Evolutionary conservation across 2,329 filamentous ascomycete genomes (phyloP).

Genomic region (Zasmidium citrigriseum): DNA sequence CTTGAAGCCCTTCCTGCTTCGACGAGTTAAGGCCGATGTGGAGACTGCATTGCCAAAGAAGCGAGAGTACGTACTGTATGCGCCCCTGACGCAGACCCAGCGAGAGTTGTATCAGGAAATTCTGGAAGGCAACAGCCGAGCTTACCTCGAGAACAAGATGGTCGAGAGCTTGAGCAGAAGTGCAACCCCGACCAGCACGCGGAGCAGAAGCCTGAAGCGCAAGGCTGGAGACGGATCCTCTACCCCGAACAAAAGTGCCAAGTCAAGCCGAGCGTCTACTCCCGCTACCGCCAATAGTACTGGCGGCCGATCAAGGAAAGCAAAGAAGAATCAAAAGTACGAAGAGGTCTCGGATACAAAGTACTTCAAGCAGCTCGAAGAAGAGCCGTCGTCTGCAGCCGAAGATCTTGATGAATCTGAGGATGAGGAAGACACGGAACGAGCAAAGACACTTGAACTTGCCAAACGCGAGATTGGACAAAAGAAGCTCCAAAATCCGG

Average conservation of each 20-base stretch:
- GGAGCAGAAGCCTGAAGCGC: conserved; percentile 58
- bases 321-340: conserved; percentile 59
- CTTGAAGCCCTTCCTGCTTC: conserved; percentile 83
- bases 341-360: conserved; percentile 77
- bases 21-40: conserved; percentile 90
- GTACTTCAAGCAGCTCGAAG: conserved; percentile 76
- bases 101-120: conserved; percentile 88
- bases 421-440: conserved; percentile 63
- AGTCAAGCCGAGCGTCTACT: conserved; percentile 73
- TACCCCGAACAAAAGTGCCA: conserved; percentile 69
- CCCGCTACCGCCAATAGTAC: conserved; percentile 58
- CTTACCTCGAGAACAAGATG: conserved; percentile 73
- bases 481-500: conserved; percentile 90
- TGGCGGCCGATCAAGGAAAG: conserved; percentile 55
- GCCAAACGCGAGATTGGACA: conserved; percentile 85
- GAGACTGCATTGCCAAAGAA: conserved; percentile 92
- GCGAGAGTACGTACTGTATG: conserved; percentile 92
- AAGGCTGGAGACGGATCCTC: conserved; percentile 48
- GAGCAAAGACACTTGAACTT: conserved; percentile 68
- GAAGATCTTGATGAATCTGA: conserved; percentile 40
- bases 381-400: conserved; percentile 52
- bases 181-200: conserved; percentile 49
- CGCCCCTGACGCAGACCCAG: conserved; percentile 86
- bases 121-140: conserved; percentile 52
- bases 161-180: conserved; percentile 62